A percentile compares a stretch with the other conserved stretches of the same genome.
Evolutionary conservation across 2,329 filamentous ascomycete genomes (phyloP).

Genomic region (Fusarium sp.): DNA sequence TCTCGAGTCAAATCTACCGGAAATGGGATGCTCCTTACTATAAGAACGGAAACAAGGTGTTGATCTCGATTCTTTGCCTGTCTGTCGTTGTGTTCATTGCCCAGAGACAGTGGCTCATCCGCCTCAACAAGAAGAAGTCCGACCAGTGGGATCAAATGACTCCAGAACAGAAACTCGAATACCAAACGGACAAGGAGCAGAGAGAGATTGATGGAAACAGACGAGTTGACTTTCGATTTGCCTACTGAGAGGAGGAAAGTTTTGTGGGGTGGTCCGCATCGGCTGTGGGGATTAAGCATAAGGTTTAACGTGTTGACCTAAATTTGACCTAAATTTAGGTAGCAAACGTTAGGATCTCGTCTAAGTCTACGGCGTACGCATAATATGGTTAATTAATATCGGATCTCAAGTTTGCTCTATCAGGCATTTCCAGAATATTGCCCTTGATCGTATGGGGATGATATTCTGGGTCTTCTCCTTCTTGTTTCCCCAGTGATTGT

Average conservation of each 20-base stretch:
- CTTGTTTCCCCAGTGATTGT: background rate
- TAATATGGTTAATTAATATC: background rate
- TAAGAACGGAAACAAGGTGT: constrained; percentile 68
- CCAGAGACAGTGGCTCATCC: constrained; percentile 60
- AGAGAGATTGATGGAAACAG: constrained; percentile 64
- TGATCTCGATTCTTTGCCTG: constrained; percentile 65
- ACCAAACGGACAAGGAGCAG: constrained; percentile 60
- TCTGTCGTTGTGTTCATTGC: constrained; percentile 64
- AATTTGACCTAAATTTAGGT: background rate
- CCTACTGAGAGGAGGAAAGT: constrained; percentile 48
- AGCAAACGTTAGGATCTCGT: background rate
- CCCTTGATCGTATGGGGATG: too few species aligned
- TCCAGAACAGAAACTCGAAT: constrained; percentile 58
- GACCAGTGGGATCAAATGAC: constrained; percentile 61
- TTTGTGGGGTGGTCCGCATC: background rate
- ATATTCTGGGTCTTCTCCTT: too few species aligned
- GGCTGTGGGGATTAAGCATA: background rate
- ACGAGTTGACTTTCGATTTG: constrained; percentile 65
- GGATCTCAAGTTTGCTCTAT: background rate
- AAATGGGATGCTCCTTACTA: constrained; percentile 67
- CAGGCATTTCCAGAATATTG: too few species aligned
- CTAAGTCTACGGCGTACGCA: background rate
- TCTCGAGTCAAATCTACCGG: constrained; percentile 63
- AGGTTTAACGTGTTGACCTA: background rate
- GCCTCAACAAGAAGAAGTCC: constrained; percentile 64